Evolutionary conservation across 306 rosid genomes (phyloP), one percentile per base, ranked within the genome.

Genomic region (Vigna trinervia): DNA sequence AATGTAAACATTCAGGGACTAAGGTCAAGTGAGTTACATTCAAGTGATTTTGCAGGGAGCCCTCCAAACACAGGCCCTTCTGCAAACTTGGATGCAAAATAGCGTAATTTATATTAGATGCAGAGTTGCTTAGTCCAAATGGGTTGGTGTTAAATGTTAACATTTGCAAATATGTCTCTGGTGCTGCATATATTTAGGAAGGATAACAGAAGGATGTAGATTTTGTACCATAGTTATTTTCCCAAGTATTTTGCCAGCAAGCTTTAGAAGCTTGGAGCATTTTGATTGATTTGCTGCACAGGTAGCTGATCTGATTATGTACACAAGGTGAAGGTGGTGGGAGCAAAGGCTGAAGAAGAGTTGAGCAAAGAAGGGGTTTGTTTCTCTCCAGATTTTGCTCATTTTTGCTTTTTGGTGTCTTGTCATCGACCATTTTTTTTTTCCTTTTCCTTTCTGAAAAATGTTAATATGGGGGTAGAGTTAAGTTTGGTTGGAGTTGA

Each of bases 121-220:
- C 78, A 62, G 82, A 69, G 66, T 68, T 73, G 83, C 63, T 36
- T 51, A 23, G 81, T 83, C 60, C 41, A 51, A 57, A 53, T 38
- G 59, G 78, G 90, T 47, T 80, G 82, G 81, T 56, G 82, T 60
- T 82, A 56, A 47, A 38, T 80, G 67, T 81, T 78, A 76, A 79
- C 81, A 19, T 67, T 76, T 81, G 85, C 86, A 69, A 79, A 73
- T 45, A 68, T 26, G 36, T 68, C 72, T 74, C 82, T 73, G 81
- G 71, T 77, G 88, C 83, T 87, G 89, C 83, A 85, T 58, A 84
- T 79, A 86, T 66, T 60, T 84, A 89, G 90, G 89, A 78, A 69
- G 80, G 72, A 45, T 70, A 58, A 75, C 80, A 74, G 75, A 69
- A 57, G 80, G 80, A 28, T 81, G 90, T 66, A 82, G 83, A 82